A percentile compares a stretch with the other conserved stretches of the same genome.
These are phyloP conservation scores for Venturia effusa DNA, from an alignment of 2,329 filamentous ascomycete genomes.

Conservation along the genomic window DNA sequence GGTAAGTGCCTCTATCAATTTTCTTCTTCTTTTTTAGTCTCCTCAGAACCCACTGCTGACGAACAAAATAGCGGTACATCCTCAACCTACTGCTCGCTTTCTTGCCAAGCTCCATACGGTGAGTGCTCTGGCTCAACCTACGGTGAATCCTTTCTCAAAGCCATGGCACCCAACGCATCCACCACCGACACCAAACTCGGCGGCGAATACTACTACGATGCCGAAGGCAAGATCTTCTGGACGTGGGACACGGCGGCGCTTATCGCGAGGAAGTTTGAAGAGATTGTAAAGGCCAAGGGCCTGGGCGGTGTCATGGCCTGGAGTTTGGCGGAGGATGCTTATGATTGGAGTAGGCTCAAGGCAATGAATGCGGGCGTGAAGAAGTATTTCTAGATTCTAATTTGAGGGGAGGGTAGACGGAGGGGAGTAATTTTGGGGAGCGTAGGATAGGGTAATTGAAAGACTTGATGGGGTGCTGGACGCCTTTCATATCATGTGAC, in stretches of 20 bases:
- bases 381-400: not conserved
- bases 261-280: slow-evolving; percentile 50
- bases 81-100: not conserved
- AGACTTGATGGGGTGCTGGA: too few species aligned
- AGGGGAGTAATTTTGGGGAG: too few species aligned
- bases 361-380: slow-evolving; percentile 23
- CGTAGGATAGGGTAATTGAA: too few species aligned
- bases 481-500: too few species aligned
- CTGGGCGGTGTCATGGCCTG: slow-evolving; percentile 67
- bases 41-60: not conserved
- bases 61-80: not conserved
- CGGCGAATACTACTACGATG: slow-evolving; percentile 61
- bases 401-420: too few species aligned
- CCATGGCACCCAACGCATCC: slow-evolving; percentile 41
- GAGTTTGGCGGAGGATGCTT: slow-evolving; percentile 59
- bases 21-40: not conserved
- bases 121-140: not conserved
- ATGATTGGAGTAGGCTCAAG: slow-evolving; percentile 30
- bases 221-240: slow-evolving; percentile 53
- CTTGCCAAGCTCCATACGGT: not conserved
- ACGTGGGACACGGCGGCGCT: slow-evolving; percentile 57
- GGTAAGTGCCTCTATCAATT: not conserved
- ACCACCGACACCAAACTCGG: slow-evolving; percentile 46
- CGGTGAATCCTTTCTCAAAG: not conserved
- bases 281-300: slow-evolving; percentile 44